Percentiles rank a stretch among this genome's conserved stretches.
Conservation (phyloP, 768 basidiomycete genomes). For the Solioccasus polychromus region DNA sequence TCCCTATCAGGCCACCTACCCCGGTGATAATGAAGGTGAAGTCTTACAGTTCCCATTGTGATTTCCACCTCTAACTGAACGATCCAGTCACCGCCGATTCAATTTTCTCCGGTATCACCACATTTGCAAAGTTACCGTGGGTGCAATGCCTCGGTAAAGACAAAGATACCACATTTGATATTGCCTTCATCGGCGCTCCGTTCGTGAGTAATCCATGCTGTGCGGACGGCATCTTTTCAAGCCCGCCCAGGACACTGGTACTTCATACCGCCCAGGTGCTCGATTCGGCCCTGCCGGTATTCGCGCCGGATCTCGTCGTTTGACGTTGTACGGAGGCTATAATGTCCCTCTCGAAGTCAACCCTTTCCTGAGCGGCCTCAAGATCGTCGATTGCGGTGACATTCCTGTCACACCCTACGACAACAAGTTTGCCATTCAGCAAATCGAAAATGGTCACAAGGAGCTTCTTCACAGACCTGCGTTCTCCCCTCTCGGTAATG, state of each 20-base stretch:
- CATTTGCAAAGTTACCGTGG: slow-evolving; percentile 88
- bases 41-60: background rate
- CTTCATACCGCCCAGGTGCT: slow-evolving; percentile 79
- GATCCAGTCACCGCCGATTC: slow-evolving; percentile 68
- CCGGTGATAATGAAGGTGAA: slow-evolving; percentile 56
- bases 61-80: background rate
- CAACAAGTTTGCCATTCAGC: slow-evolving; percentile 67
- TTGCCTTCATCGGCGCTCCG: slow-evolving; percentile 79
- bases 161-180: slow-evolving; percentile 59
- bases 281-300: slow-evolving; percentile 86
- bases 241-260: slow-evolving; percentile 56
- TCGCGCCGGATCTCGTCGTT: slow-evolving; percentile 70
- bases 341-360: slow-evolving; percentile 73
- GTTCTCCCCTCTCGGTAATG: slow-evolving; percentile 61
- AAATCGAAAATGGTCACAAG: slow-evolving; percentile 74
- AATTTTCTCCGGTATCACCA: slow-evolving; percentile 77
- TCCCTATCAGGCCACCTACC: slow-evolving; percentile 57
- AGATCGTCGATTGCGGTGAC: slow-evolving; percentile 75
- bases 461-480: slow-evolving; percentile 61
- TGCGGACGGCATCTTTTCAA: background rate
- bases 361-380: slow-evolving; percentile 66
- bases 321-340: slow-evolving; percentile 76
- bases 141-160: slow-evolving; percentile 71
- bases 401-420: slow-evolving; percentile 79
- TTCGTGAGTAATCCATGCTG: slow-evolving; percentile 48